Base-by-base conservation (phyloP, 2,329 filamentous ascomycete species). In the Aurifilum marmelostoma region DNA sequence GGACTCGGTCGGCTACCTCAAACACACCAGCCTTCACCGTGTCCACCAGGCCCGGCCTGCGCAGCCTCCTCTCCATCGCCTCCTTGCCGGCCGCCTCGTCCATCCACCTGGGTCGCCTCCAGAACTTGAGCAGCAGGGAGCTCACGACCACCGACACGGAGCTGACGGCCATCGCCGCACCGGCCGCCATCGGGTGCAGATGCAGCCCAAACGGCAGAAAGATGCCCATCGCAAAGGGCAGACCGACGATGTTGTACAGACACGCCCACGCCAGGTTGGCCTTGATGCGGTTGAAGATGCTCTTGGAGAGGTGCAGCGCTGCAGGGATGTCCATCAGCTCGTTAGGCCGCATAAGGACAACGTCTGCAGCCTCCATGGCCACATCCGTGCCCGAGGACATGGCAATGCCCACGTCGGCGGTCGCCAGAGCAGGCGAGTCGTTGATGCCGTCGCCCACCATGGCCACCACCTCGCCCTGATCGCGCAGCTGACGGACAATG, bases 381-480 rank as follows among this genome's bases (percentile, higher is more conserved):
- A 99, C 95, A 77, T 98, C 96, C 0, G 96, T 98, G 68, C 96
- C 96, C 9, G 91, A 94, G 6, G 93, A 88, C 80, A 99, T 93
- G 69, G 94, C 94, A 73, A 99, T 97, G 72, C 96, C 96, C 37
- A 98, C 89, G 74, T 97, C 90, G 14, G 96, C 94, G 0, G 94
- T 97, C 0, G 94, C 96, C 14, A 99, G 88, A 0, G 96, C 96
- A 0, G 96, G 96, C 0, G 94, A 97, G 82, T 99, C 96, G 80
- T 99, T 99, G 86, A 99, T 97, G 56, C 96, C 96, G 79, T 99
- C 96, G 65, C 96, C 94, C 18, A 98, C 94, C 96, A 99, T 99
- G 73, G 93, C 96, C 34, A 98, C 93, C 63, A 91, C 84, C 74
- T 94, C 88, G 71, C 93, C 93, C 64, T 84, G 80, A 0, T 85